Conservation (phyloP, 371 early-diverging fungal species). For the Mucor velutinosus region DNA sequence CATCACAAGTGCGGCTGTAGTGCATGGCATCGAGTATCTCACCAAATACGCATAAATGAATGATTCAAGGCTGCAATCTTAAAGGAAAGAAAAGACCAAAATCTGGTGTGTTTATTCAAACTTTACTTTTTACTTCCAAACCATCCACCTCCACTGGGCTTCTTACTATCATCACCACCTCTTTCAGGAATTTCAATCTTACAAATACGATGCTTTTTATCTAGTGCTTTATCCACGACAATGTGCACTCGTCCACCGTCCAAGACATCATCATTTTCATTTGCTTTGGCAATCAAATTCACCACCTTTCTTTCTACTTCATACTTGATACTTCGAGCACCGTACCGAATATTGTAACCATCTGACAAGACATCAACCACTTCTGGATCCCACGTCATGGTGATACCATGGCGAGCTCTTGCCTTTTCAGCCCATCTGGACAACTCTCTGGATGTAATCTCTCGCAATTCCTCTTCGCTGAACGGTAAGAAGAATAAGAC, state of each 20-base stretch:
- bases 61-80: too few species aligned
- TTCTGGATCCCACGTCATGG: slow-evolving; percentile 55
- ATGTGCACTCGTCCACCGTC: slow-evolving; percentile 52
- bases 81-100: too few species aligned
- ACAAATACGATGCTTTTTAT: slow-evolving; percentile 35
- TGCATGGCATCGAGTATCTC: too few species aligned
- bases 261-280: slow-evolving; percentile 59
- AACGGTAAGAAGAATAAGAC: slow-evolving; percentile 64
- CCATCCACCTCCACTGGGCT: slow-evolving; percentile 32
- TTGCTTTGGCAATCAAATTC: slow-evolving; percentile 59
- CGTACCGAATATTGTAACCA: slow-evolving; percentile 63
- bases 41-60: too few species aligned
- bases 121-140: slow-evolving; percentile 27
- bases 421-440: slow-evolving; percentile 59
- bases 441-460: slow-evolving; percentile 54
- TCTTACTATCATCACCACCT: slow-evolving; percentile 43
- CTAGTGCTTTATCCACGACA: slow-evolving; percentile 36
- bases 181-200: slow-evolving; percentile 45
- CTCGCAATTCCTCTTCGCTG: slow-evolving; percentile 50
- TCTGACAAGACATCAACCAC: slow-evolving; percentile 52
- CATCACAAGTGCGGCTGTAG: too few species aligned
- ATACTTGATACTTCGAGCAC: slow-evolving; percentile 65
- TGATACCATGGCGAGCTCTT: slow-evolving; percentile 51
- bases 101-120: too few species aligned
- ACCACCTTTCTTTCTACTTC: slow-evolving; percentile 62